Base-by-base conservation (phyloP, 805 yeast genomes). In the Pichia insulana region DNA sequence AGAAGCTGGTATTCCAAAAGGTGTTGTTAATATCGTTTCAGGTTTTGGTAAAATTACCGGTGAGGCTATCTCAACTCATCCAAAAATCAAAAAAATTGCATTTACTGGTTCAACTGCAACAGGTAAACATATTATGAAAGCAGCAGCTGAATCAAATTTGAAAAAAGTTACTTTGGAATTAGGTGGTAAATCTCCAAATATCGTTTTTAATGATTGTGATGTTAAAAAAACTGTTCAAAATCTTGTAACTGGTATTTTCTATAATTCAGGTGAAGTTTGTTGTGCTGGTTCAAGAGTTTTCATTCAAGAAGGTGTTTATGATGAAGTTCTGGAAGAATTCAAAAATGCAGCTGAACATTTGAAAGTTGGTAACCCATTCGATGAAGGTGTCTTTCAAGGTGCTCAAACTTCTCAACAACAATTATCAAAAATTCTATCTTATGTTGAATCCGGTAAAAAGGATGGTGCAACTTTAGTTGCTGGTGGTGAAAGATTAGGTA, bases 91-190 rank as follows among this genome's bases (percentile, higher is more conserved):
- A 69, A 89, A 89, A 73, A 73, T 89, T 58, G 95, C 96, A 11
- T 89, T 89, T 69, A 89, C 97, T 44, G 97, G 97, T 53, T 88
- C 96, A 31, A 89, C 96, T 42, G 87, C 82, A 37, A 80, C 87
- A 49, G 89, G 89, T 57, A 76, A 82, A 61, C 72, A 71, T 52
- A 83, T 85, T 56, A 80, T 82, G 78, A 71, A 70, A 50, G 67
- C 72, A 48, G 85, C 87, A 54, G 86, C 88, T 44, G 74, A 74
- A 48, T 67, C 83, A 35, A 46, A 51, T 44, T 71, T 85, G 63
- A 85, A 85, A 70, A 85, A 84, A 64, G 81, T 82, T 41, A 78
- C 90, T 40, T 71, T 85, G 56, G 95, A 85, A 66, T 73, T 84
- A 54, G 95, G 95, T 58, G 95, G 95, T 62, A 86, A 86, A 64